phyloP scores from a whole-genome alignment of 805 yeast genomes.

The Hanseniaspora thailandica region DNA sequence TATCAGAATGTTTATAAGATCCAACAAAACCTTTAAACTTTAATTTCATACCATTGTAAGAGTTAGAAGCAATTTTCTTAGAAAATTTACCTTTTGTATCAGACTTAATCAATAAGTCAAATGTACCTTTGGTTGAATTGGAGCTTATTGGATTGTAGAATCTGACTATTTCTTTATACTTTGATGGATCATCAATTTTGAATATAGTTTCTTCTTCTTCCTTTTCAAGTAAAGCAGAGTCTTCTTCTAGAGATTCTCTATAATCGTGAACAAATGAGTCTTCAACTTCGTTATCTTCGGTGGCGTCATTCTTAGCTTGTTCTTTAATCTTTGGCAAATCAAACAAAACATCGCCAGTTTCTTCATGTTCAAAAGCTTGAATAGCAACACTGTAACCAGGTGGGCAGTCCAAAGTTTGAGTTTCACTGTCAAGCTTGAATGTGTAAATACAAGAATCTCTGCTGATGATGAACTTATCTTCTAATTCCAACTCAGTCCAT shows the following conservation, averaged over 20 bases:
- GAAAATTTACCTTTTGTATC: constrained; percentile 63
- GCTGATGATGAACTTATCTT: constrained; percentile 62
- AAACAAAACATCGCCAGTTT: constrained; percentile 12
- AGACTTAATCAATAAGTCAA: constrained; percentile 66
- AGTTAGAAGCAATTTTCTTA: constrained; percentile 41
- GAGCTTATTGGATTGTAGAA: constrained; percentile 71
- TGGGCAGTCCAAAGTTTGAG: constrained; percentile 54
- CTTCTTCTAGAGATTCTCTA: constrained; percentile 1
- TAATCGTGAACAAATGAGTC: constrained; percentile 3
- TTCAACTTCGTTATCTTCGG: background rate
- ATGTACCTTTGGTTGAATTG: constrained; percentile 56
- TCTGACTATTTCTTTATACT: constrained; percentile 32
- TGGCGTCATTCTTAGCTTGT: background rate
- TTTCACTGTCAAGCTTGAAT: constrained; percentile 49
- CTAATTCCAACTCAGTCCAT: constrained; percentile 57
- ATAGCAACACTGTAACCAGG: constrained; percentile 68
- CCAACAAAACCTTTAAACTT: constrained; percentile 75
- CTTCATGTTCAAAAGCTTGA: constrained; percentile 18
- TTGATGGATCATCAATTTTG: constrained; percentile 26
- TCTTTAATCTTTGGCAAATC: constrained; percentile 12
- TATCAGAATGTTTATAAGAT: constrained; percentile 41
- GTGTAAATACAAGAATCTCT: constrained; percentile 63
- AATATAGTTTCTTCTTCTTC: constrained; percentile 6
- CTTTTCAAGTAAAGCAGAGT: background rate
- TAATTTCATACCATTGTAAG: constrained; percentile 35